Evolutionary conservation across 768 basidiomycete species (phyloP).

Genomic region (Lactarius sp.): DNA sequence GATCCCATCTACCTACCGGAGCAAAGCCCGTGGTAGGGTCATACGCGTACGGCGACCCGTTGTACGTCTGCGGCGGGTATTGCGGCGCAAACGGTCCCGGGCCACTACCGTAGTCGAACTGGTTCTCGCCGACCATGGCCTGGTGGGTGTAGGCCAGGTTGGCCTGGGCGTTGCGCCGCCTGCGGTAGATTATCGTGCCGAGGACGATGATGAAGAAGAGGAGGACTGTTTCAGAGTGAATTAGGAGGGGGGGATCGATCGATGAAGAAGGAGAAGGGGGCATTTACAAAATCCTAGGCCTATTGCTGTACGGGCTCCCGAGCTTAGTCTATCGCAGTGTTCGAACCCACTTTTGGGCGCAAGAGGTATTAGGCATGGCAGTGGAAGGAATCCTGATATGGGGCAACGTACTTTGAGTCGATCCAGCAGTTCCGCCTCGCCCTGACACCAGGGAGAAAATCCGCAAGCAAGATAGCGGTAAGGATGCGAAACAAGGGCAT

Average conservation of each 20-base stretch:
- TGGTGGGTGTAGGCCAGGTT: slow-evolving; percentile 5
- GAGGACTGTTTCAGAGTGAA: neutral
- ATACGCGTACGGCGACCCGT: neutral
- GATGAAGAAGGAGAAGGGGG: no score
- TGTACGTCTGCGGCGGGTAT: slow-evolving; percentile 13
- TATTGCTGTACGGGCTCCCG: neutral
- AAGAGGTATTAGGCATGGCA: no score
- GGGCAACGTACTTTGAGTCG: neutral
- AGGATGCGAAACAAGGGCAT: neutral
- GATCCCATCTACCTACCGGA: neutral
- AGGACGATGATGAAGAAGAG: neutral
- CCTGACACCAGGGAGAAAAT: neutral
- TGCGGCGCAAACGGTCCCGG: neutral
- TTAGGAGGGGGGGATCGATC: no score
- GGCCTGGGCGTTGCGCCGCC: neutral
- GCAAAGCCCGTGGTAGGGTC: slow-evolving; percentile 5
- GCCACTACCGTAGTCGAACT: neutral
- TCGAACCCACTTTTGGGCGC: neutral
- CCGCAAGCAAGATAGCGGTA: neutral
- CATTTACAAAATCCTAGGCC: slow-evolving; percentile 2
- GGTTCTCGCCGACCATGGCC: neutral
- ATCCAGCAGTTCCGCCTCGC: neutral
- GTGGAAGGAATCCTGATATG: neutral
- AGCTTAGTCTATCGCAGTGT: neutral
- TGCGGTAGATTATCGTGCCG: neutral